Base-by-base conservation (phyloP, 2,329 filamentous ascomycete genomes). In the Phialophora tarda region DNA sequence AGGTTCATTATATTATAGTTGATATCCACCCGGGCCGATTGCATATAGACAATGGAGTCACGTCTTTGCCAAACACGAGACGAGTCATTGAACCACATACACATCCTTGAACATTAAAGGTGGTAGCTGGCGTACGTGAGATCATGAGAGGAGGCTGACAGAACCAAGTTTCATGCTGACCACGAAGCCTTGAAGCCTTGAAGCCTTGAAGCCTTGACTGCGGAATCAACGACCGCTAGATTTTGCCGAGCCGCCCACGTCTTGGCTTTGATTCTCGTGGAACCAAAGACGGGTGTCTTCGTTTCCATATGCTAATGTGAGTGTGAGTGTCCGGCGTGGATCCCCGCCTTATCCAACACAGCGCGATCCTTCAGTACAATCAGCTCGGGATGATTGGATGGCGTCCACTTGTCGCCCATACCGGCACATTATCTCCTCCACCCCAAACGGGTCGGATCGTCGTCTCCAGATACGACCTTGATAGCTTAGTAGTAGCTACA, bases 401-500 rank as follows among this genome's bases (percentile, higher is more conserved):
- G 6, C 14, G 17, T 41, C 38, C 14, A 41, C 38, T 6, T 21
- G 14, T n/a, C 38, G 14, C 38, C 38, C 38, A 41, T 41, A 17
- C 38, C 38, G 12, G 14, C 38, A 17, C 17, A 17, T 8, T 44
- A n/a, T 44, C 38, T 44, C 24, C 48, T 51, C 21, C 48, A 12
- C 0, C 21, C 48, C 21, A 51, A 50, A 26, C 10, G 48, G 21
- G 3, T 8, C 10, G 48, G 21, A 51, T 51, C 48, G 48, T 24
- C 48, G 48, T 26, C 48, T 26, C 4, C 10, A 28, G 24, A 51
- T 51, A 24, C 48, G 48, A 51, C 48, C 23, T 51, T 51, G 48
- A 51, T 51, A 51, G 48, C 48, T n/a, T 44, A 41, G 34, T 12
- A 23, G 17, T 48, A 8, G 1, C 14, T 17, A 48, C 12, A 14